Evolutionary conservation across 208 protist species (phyloP).

Genomic region (Phytomonas sp.): DNA sequence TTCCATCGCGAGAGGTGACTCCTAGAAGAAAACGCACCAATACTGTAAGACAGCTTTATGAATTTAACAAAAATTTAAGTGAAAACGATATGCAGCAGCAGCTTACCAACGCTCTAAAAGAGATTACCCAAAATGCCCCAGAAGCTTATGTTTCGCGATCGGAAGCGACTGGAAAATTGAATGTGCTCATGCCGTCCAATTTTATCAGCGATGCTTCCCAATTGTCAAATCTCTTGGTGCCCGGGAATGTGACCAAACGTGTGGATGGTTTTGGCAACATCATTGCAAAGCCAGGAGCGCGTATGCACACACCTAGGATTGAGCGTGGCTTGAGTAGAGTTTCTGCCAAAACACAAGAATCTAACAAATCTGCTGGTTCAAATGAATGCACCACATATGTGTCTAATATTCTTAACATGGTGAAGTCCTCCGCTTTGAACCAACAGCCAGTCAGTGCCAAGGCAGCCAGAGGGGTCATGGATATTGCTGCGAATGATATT

Average conservation of each 20-base stretch:
- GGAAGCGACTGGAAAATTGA: background rate
- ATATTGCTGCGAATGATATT: background rate
- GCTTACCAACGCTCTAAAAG: background rate
- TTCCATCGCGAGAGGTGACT: background rate
- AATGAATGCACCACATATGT: background rate
- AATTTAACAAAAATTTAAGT: background rate
- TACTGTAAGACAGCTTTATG: background rate
- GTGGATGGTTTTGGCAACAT: background rate
- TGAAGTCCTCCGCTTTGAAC: background rate
- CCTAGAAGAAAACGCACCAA: background rate
- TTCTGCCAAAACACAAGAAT: background rate
- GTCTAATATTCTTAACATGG: background rate
- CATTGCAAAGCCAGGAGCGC: background rate
- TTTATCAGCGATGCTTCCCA: background rate
- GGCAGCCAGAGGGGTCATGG: background rate
- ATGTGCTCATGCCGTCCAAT: background rate
- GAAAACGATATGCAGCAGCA: background rate
- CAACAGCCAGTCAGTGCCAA: background rate
- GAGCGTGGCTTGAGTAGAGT: background rate
- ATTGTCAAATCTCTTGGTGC: background rate
- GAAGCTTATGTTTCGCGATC: background rate
- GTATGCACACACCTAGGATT: background rate
- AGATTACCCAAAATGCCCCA: background rate
- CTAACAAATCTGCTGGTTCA: background rate
- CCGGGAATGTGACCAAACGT: background rate